Conservation (phyloP, 2,329 filamentous ascomycete species). For the Botrytis elliptica region DNA sequence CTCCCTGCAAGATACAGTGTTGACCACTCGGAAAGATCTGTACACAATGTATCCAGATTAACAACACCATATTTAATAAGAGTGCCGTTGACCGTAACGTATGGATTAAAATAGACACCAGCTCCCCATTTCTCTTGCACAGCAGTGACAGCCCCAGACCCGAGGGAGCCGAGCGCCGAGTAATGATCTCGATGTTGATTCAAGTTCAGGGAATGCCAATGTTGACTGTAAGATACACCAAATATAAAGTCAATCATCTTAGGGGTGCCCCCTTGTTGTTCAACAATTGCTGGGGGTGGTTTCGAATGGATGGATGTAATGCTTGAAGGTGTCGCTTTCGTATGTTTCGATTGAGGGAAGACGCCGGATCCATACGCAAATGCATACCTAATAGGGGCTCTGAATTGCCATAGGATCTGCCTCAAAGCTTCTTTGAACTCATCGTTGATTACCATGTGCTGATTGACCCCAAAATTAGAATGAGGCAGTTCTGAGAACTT, state of each 20-base stretch:
- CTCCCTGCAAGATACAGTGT: constrained; percentile 95
- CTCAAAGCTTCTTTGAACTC: constrained; percentile 91
- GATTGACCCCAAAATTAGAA: constrained; percentile 85
- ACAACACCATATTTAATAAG: constrained; percentile 98
- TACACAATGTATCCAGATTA: constrained; percentile 84
- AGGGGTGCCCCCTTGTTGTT: constrained; percentile 80
- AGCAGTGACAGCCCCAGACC: constrained; percentile 78
- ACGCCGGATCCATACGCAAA: constrained; percentile 98
- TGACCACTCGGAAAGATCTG: constrained; percentile 86
- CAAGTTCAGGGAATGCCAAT: constrained; percentile 95
- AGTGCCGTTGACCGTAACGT: constrained; percentile 89
- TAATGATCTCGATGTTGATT: constrained; percentile 89
- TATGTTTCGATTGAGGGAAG: constrained; percentile 69
- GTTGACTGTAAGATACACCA: constrained; percentile 88
- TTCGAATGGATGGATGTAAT: constrained; percentile 71
- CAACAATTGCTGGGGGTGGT: constrained; percentile 74
- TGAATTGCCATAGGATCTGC: constrained; percentile 85
- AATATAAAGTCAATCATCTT: constrained; percentile 99
- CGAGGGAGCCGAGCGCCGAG: constrained; percentile 77
- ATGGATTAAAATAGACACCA: constrained; percentile 97
- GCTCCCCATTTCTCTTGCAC: constrained; percentile 88
- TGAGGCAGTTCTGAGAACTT: constrained; percentile 75
- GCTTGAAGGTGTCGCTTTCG: constrained; percentile 53
- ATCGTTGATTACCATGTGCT: constrained; percentile 92
- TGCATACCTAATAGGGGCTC: constrained; percentile 90